Base-by-base conservation (phyloP, 2,329 filamentous ascomycete species). In the Colletotrichum sp. region DNA sequence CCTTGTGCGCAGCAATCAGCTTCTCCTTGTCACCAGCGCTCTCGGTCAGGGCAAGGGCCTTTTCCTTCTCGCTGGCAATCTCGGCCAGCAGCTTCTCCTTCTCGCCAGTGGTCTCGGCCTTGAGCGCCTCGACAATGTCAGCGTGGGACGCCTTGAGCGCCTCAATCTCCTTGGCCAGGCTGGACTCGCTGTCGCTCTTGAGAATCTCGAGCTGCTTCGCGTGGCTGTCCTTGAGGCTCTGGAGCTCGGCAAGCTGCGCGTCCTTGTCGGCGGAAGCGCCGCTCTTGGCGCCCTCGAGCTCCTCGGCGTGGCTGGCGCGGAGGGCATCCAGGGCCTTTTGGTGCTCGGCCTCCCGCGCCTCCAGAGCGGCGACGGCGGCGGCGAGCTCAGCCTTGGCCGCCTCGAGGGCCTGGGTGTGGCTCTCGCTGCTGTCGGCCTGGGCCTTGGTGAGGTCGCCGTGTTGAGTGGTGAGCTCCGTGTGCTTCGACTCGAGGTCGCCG, bases 271-370 rank as follows among this genome's bases (percentile, higher is more conserved):
- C 85, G 52, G 88, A 87, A 19, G 88, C 87, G 65, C 84, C 86
- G 69, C 87, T 89, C 85, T 91, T 91, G 68, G 90, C 90, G 39
- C 83, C 83, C 82, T 92, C 90, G 12, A 93, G 81, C 80, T 91
- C 90, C 84, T 92, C 89, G 7, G 90, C 89, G 79, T 93, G 90
- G 78, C 87, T 90, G 12, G 89, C 88, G 75, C 87, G 89, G 63
- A 93, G 83, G 3, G 89, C 88, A 55, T 91, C 89, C 3, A 93
- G 83, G 57, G 87, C 87, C 80, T 88, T 86, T 78, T 91, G 87
- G 78, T 92, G 88, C 71, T 90, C 88, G 22, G 85, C 85, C 76
- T 90, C 87, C 79, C 89, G 89, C 34, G 86, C 84, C 69, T 90
- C 86, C 52, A 92, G 82, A 12, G 89, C 86, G 22, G 86, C 84